Evolutionary conservation across 306 rosid genomes (phyloP).

Genomic region (Cicer judaicum): DNA sequence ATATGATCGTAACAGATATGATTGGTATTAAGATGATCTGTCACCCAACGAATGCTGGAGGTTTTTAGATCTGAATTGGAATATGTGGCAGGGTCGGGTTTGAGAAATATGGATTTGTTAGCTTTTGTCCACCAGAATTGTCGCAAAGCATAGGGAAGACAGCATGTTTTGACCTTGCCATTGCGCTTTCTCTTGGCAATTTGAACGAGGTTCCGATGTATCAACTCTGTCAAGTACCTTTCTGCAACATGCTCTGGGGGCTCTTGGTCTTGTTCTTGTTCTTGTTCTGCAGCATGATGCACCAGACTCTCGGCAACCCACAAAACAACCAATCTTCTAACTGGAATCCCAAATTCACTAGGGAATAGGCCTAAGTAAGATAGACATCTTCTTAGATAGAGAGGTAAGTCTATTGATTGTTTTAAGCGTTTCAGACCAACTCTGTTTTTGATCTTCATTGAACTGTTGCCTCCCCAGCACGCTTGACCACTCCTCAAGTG

Average conservation of each 20-base stretch:
- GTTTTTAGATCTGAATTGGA: not conserved
- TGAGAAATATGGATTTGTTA: not conserved
- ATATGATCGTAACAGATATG: conserved; percentile 21
- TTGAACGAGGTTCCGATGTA: conserved; percentile 34
- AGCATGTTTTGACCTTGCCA: conserved; percentile 46
- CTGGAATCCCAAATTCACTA: conserved; percentile 40
- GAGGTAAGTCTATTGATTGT: not conserved
- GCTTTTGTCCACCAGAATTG: conserved; percentile 9
- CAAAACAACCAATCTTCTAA: conserved; percentile 44
- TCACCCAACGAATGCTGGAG: not conserved
- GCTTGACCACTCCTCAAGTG: conserved; percentile 13
- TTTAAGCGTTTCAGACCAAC: not conserved
- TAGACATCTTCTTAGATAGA: conserved; percentile 2
- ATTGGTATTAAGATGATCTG: not conserved
- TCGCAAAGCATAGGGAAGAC: conserved; percentile 20
- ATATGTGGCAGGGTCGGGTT: not conserved
- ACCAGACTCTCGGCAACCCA: conserved; percentile 47
- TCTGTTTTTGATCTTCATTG: not conserved
- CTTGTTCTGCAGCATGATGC: not conserved
- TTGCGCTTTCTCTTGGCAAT: conserved; percentile 33
- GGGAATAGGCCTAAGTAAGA: conserved; percentile 40
- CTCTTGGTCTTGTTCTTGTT: not conserved
- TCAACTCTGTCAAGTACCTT: conserved; percentile 35
- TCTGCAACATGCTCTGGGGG: conserved; percentile 38
- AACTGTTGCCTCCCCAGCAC: not conserved